These are phyloP conservation scores for Flammula alnicola DNA, from an alignment of 1,284 basidiomycete genomes.

Conservation along the genomic window DNA sequence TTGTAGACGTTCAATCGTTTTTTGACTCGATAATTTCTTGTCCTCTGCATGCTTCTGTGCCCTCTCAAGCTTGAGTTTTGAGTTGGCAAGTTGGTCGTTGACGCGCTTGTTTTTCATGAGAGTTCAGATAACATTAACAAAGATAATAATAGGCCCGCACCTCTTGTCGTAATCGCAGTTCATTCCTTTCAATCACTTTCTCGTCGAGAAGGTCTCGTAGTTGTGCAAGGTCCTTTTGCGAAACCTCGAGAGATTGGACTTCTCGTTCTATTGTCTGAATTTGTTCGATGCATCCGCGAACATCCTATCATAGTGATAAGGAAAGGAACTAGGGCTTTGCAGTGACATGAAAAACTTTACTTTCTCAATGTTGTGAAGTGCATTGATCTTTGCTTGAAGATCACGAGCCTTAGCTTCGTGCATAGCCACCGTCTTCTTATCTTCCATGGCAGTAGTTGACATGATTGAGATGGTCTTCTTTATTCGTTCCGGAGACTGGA, in stretches of 20 bases:
- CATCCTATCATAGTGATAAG: slow-evolving; percentile 49
- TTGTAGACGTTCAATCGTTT: slow-evolving; percentile 73
- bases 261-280: slow-evolving; percentile 76
- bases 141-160: slow-evolving; percentile 29
- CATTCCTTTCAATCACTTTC: slow-evolving; percentile 73
- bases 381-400: slow-evolving; percentile 72
- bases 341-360: slow-evolving; percentile 39
- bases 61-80: slow-evolving; percentile 76
- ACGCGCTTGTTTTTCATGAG: slow-evolving; percentile 62
- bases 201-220: slow-evolving; percentile 69
- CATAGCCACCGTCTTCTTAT: slow-evolving; percentile 61
- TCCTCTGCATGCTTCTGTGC: slow-evolving; percentile 78
- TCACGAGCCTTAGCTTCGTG: slow-evolving; percentile 78
- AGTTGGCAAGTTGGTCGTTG: slow-evolving; percentile 74
- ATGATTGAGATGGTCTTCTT: slow-evolving; percentile 79
- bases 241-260: slow-evolving; percentile 59
- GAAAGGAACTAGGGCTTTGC: background rate
- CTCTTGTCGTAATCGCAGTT: slow-evolving; percentile 68
- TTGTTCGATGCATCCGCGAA: slow-evolving; percentile 70
- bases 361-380: slow-evolving; percentile 76
- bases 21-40: slow-evolving; percentile 67
- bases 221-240: slow-evolving; percentile 66
- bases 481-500: slow-evolving; percentile 87
- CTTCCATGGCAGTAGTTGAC: slow-evolving; percentile 61
- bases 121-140: background rate